phyloP scores from a whole-genome alignment of 169 alveolate species.

The Plasmodium cynomolgi region DNA sequence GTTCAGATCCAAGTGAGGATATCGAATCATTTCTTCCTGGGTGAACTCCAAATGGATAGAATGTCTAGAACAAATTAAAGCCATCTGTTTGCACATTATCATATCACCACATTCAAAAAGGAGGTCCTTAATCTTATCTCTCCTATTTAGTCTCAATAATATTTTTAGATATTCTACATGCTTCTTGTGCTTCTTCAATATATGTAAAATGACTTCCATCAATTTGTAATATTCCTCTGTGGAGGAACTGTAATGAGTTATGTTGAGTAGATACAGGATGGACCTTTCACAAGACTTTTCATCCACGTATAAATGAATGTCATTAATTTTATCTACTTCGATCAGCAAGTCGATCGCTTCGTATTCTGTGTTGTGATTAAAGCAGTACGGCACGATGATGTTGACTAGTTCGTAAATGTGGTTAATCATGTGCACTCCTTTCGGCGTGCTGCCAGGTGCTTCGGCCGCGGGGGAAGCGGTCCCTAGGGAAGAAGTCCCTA shows the following conservation, averaged over 20 bases:
- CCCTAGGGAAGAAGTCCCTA: no score
- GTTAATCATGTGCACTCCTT: background rate
- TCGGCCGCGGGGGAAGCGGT: background rate
- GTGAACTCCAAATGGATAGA: conserved; percentile 67
- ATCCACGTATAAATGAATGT: conserved; percentile 82
- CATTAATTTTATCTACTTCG: conserved; percentile 87
- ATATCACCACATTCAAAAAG: conserved; percentile 46
- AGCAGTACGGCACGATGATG: conserved; percentile 87
- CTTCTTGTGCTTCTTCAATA: conserved; percentile 60
- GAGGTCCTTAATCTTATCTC: conserved; percentile 42
- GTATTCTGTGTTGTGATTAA: conserved; percentile 88
- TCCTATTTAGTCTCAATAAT: conserved; percentile 42
- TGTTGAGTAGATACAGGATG: background rate
- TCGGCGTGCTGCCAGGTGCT: background rate
- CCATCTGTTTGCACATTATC: conserved; percentile 65
- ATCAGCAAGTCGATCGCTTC: conserved; percentile 89
- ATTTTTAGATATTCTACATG: conserved; percentile 65
- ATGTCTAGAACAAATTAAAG: conserved; percentile 64
- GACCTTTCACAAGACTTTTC: conserved; percentile 56
- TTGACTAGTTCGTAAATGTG: conserved; percentile 80
- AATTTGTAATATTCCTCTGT: conserved; percentile 58
- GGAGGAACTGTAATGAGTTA: conserved; percentile 39
- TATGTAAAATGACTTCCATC: conserved; percentile 52
- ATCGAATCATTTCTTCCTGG: conserved; percentile 69
- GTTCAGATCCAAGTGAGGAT: conserved; percentile 66